A percentile compares a stretch with the other conserved stretches of the same genome.
Conservation (phyloP, 176 grass and related monocot species). For the Echinochloa phyllopogon region DNA sequence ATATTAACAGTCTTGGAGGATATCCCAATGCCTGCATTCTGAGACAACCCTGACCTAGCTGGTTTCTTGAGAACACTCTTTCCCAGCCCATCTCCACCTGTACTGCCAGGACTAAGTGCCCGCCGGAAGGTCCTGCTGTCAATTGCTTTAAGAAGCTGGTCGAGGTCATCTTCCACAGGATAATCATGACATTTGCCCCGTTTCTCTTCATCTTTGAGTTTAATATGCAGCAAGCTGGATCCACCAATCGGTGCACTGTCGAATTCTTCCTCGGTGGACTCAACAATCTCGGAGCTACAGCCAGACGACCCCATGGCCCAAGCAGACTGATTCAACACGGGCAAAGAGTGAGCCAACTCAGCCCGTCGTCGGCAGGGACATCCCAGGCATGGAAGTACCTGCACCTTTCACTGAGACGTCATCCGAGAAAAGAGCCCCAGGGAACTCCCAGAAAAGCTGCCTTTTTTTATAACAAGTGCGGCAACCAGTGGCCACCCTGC, state of each 20-base stretch:
- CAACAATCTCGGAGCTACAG: conserved; percentile 88
- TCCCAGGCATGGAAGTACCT: conserved; percentile 22
- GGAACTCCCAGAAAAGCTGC: conserved; percentile 25
- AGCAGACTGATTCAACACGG: conserved; percentile 40
- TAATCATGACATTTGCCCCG: conserved; percentile 43
- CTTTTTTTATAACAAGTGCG: conserved; percentile 31
- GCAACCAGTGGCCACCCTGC: conserved; percentile 39
- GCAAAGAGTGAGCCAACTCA: conserved; percentile 42
- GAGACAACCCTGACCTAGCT: conserved; percentile 51
- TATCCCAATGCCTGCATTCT: conserved; percentile 62
- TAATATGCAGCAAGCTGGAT: conserved; percentile 58
- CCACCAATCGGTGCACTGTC: conserved; percentile 41
- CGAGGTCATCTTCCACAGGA: conserved; percentile 66
- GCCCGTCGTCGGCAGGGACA: conserved; percentile 27
- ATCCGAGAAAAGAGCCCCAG: conserved; percentile 24
- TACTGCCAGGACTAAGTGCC: conserved; percentile 51
- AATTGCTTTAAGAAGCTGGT: conserved; percentile 78
- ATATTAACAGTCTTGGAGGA: conserved; percentile 83
- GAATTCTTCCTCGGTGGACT: conserved; percentile 78
- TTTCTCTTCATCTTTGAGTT: conserved; percentile 62
- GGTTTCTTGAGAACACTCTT: conserved; percentile 60
- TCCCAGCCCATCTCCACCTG: conserved; percentile 34
- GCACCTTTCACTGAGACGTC: conserved; percentile 47
- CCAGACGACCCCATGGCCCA: conserved; percentile 63
- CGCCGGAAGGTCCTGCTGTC: conserved; percentile 59